Conservation (phyloP, 2,329 filamentous ascomycete genomes). For the Annulohypoxylon truncatum region DNA sequence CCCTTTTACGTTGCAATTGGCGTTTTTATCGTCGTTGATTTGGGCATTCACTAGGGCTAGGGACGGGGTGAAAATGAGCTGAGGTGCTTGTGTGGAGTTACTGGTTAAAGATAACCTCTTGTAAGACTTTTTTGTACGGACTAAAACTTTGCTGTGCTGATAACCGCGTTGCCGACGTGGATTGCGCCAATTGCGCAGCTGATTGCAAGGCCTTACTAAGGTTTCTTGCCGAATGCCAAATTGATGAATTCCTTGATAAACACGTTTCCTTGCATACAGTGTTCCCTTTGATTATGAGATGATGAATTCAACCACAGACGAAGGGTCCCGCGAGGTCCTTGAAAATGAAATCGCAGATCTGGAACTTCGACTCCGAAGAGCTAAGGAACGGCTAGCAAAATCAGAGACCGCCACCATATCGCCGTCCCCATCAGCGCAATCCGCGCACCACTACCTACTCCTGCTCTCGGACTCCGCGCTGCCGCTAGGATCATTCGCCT, state of each 20-base stretch:
- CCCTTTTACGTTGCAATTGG: slow-evolving; percentile 9
- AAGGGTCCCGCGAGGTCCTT: slow-evolving; percentile 44
- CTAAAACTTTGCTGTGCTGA: background rate
- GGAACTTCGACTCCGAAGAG: slow-evolving; percentile 62
- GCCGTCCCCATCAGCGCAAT: slow-evolving; percentile 41
- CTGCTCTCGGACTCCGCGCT: slow-evolving; percentile 84
- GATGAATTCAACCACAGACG: slow-evolving; percentile 35
- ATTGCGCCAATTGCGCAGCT: background rate
- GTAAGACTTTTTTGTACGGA: background rate
- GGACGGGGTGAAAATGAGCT: background rate
- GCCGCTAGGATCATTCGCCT: slow-evolving; percentile 87
- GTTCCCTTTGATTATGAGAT: slow-evolving; percentile 18
- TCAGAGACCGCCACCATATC: slow-evolving; percentile 24
- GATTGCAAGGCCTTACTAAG: background rate
- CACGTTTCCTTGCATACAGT: background rate
- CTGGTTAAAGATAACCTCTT: slow-evolving; percentile 5
- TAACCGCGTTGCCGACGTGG: background rate
- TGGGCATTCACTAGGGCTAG: background rate
- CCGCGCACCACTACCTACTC: slow-evolving; percentile 74
- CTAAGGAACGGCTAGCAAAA: slow-evolving; percentile 48
- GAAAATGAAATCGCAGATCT: slow-evolving; percentile 69
- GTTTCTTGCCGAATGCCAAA: background rate
- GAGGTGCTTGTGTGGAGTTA: slow-evolving; percentile 26
- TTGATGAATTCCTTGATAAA: background rate
- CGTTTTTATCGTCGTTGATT: background rate